Evolutionary conservation across 345 rosid genomes (phyloP), one percentile per base, ranked within the genome.

Genomic region (Turritis glabra): DNA sequence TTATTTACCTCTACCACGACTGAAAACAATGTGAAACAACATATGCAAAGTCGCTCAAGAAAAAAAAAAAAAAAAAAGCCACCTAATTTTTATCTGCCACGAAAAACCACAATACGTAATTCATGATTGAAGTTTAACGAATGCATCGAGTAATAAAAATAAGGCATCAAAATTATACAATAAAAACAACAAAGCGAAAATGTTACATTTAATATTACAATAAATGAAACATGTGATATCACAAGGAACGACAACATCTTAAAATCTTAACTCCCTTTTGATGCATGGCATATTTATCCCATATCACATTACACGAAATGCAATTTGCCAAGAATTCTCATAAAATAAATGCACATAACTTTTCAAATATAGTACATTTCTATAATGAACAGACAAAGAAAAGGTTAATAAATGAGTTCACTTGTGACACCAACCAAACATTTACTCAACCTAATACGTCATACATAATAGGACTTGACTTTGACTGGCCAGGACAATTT

Each of bases 401-500:
- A 29, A 4, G 2, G 23, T 8, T 25, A 57, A 74, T 66, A 66
- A 67, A 74, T 74, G 58, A 74, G 72, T 7, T 64, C 29, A 73
- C 77, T 74, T 52, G 68, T 67, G 60, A 35, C 54, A 67, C 73
- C 73, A 67, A 67, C 68, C 79, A 67, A 47, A 38, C 66, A 58
- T 75, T 75, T 57, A 75, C 73, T 75, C 67, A 75, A 67, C 67
- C 79, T 58, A 66, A 26, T 44, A 65, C 59, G 66, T 66, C 78
- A 74, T 47, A 13, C 66, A 33, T 35, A 55, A 64, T 56, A 67
- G 43, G 73, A 58, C 67, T 26, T 48, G 67, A 67, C 43, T 74
- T 65, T 3, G 57, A 64, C 38, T 55, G n/a, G 38, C 33, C 25
- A 22, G 23, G 37, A 66, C 32, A 57, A 18, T 47, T 41, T 48